Percentiles rank a stretch among this genome's conserved stretches.
phyloP scores from a whole-genome alignment of 768 basidiomycete genomes.

The Trametes cingulata region DNA sequence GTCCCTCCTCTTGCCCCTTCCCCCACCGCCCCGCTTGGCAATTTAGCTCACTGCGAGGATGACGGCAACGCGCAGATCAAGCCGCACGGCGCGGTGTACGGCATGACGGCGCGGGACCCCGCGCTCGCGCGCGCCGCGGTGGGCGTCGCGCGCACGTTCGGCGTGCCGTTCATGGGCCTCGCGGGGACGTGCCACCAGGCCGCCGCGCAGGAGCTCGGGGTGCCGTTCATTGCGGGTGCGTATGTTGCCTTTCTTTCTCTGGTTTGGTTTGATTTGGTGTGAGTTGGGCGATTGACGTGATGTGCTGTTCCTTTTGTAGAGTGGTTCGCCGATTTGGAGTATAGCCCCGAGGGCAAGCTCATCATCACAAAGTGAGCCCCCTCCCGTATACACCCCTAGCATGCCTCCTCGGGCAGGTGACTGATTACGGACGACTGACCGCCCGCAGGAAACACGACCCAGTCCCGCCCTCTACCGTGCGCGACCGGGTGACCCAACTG shows the following conservation, averaged over 20 bases:
- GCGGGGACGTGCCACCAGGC: slow-evolving; percentile 63
- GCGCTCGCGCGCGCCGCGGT: slow-evolving; percentile 57
- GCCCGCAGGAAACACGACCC: slow-evolving; percentile 55
- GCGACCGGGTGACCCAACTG: slow-evolving; percentile 46
- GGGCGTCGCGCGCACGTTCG: slow-evolving; percentile 54
- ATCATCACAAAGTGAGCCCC: slow-evolving; percentile 55
- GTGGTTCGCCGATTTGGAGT: slow-evolving; percentile 70
- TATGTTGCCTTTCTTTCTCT: neutral
- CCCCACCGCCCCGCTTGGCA: neutral
- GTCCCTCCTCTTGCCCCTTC: slow-evolving; percentile 12
- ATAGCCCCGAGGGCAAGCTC: slow-evolving; percentile 54
- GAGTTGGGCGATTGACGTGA: neutral
- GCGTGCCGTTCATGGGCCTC: slow-evolving; percentile 60
- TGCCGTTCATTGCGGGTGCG: slow-evolving; percentile 63
- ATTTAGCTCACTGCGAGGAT: neutral
- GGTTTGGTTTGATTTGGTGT: neutral
- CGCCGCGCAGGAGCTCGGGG: slow-evolving; percentile 53
- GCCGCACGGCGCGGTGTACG: slow-evolving; percentile 63
- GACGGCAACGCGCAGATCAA: slow-evolving; percentile 43
- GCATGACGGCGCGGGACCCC: slow-evolving; percentile 56
- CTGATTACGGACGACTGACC: neutral
- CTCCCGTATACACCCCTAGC: neutral
- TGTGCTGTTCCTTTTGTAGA: slow-evolving; percentile 38
- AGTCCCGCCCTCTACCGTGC: slow-evolving; percentile 43
- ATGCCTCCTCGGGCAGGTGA: neutral